Base-by-base conservation (phyloP, 1,284 basidiomycete genomes). In the Prillingera fragicola region DNA sequence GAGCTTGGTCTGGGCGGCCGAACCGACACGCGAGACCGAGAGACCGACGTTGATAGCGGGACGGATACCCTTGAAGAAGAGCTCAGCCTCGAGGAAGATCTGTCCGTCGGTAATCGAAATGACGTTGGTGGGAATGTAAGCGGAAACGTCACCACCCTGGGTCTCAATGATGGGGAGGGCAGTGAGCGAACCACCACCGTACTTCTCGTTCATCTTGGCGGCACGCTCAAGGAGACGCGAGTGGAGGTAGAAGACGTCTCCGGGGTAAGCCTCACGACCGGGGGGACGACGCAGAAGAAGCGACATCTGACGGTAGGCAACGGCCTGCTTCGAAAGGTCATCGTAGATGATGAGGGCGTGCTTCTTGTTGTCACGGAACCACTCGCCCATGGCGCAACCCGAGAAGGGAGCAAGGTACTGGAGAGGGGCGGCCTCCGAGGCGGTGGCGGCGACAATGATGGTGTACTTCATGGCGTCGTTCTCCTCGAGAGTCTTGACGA, bases 361-460 rank as follows among this genome's bases (percentile, higher is more conserved):
- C 69, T 88, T 94, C 79, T 90, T 91, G 74, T 98, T 97, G 79
- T 98, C 94, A 79, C 94, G 90, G 94, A 98, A 98, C 94, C 94
- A 98, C 79, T 98, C 94, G 74, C 94, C 94, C 87, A 98, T 98
- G 68, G 94, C 92, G 76, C 89, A 94, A 59, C 94, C 94, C 65
- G 94, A 94, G 90, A 98, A 98, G 66, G 94, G 94, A 67, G 94
- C 94, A 61, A 97, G 86, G 79, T 96, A 98, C 75, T 97, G 94
- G 49, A 98, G 81, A 60, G 94, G 94, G 65, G 94, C 94, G 67
- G 94, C 94, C 78, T 98, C 94, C 33, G 92, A 96, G 54, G 94
- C 94, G 56, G 94, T 98, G 63, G 94, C 94, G 68, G 94, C 94
- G 65, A 98, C 94, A 63, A 98, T 89, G 57, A 96, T 92, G 54